Evolutionary conservation across 2,329 filamentous ascomycete species (phyloP).

Genomic region (Plenodomus lindquistii): DNA sequence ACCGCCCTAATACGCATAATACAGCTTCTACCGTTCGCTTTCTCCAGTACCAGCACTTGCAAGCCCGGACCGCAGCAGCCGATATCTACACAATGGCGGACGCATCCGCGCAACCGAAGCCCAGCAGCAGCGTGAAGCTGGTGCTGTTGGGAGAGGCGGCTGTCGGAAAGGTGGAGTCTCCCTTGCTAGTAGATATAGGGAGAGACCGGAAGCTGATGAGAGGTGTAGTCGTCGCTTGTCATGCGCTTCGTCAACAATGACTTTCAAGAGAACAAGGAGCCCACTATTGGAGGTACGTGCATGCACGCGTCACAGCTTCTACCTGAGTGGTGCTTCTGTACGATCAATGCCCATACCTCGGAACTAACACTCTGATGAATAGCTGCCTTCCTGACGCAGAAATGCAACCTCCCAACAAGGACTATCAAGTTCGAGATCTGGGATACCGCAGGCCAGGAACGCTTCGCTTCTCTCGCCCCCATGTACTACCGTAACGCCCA

Average conservation of each 20-base stretch:
- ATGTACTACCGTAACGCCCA: constrained; percentile 99
- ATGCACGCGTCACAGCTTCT: not conserved
- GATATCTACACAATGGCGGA: constrained; percentile 65
- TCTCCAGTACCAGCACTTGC: not conserved
- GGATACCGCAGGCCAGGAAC: constrained; percentile 98
- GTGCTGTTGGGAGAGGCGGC: constrained; percentile 96
- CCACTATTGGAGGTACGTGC: constrained; percentile 88
- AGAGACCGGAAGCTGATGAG: constrained; percentile 3
- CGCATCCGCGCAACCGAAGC: constrained; percentile 73
- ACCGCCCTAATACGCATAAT: not conserved
- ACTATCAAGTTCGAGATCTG: constrained; percentile 77
- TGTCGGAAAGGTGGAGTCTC: constrained; percentile 83
- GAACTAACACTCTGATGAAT: constrained; percentile 11
- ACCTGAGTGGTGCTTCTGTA: not conserved
- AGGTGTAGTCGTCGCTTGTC: constrained; percentile 82
- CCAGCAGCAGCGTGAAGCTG: constrained; percentile 99
- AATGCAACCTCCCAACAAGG: constrained; percentile 91
- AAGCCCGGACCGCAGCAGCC: constrained; percentile 3
- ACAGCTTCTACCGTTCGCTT: not conserved
- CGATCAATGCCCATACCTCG: not conserved
- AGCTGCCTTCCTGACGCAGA: constrained; percentile 98
- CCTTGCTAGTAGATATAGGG: not conserved
- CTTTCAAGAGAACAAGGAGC: constrained; percentile 99
- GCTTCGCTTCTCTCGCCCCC: constrained; percentile 91
- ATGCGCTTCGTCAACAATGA: constrained; percentile 99